Percentiles rank a stretch among this genome's conserved stretches.
These are phyloP conservation scores for Metschnikowia matae DNA, from an alignment of 805 yeast genomes.

Conservation along the genomic window DNA sequence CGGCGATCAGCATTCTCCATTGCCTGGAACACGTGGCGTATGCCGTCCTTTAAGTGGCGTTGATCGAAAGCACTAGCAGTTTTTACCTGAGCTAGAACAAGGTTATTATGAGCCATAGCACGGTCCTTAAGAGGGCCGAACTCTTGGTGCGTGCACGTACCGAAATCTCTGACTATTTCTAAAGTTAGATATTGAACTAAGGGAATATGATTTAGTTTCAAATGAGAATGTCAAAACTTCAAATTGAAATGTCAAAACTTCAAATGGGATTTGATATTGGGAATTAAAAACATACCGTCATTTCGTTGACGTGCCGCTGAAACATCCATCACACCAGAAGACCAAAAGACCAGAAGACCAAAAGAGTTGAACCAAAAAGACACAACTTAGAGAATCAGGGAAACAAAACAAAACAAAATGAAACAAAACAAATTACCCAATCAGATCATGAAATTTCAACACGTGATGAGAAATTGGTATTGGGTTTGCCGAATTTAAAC, in stretches of 20 bases:
- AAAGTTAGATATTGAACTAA: not conserved
- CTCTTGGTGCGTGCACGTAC: not conserved
- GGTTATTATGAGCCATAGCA: conserved; percentile 10
- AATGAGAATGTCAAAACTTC: too few relatives aligned
- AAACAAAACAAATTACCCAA: too few relatives aligned
- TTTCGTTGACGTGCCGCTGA: not conserved
- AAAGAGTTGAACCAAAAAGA: too few relatives aligned
- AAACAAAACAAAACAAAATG: too few relatives aligned
- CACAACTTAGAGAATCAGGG: too few relatives aligned
- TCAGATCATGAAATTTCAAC: too few relatives aligned
- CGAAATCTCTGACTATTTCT: not conserved
- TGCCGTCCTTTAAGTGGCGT: conserved; percentile 19
- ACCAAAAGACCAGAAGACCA: too few relatives aligned
- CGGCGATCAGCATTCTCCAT: conserved; percentile 20
- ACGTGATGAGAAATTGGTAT: too few relatives aligned
- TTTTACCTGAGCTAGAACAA: conserved; percentile 4
- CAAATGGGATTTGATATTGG: not conserved
- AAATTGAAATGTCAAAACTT: too few relatives aligned
- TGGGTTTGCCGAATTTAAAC: too few relatives aligned
- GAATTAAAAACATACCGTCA: not conserved
- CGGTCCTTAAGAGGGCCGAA: conserved; percentile 4
- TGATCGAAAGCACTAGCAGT: conserved; percentile 17
- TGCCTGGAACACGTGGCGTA: conserved; percentile 19
- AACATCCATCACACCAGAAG: not conserved
- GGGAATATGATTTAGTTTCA: too few relatives aligned